Conservation (phyloP, 169 alveolate species). For the Ichthyophthirius multifiliis region DNA sequence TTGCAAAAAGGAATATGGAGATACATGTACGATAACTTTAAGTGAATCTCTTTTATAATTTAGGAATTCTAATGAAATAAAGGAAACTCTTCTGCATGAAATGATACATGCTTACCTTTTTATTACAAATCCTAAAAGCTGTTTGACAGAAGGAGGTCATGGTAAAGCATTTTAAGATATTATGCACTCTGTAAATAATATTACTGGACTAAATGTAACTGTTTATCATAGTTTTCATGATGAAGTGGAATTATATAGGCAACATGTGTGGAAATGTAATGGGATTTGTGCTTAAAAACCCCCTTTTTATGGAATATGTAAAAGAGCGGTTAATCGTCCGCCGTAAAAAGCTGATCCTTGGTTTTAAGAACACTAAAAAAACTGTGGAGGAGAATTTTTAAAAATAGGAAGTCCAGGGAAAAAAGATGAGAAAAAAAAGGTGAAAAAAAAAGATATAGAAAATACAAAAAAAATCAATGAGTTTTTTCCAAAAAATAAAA, state of each 20-base stretch:
- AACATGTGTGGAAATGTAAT: slow-evolving; percentile 94
- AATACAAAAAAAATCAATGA: no score
- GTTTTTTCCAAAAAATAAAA: no score
- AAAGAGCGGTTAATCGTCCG: slow-evolving; percentile 88
- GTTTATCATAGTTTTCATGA: slow-evolving; percentile 90
- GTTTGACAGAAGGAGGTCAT: slow-evolving; percentile 81
- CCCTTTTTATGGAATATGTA: slow-evolving; percentile 92
- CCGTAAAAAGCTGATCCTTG: slow-evolving; percentile 92
- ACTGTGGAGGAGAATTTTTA: slow-evolving; percentile 81
- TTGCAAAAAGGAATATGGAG: slow-evolving; percentile 71
- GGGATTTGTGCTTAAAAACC: slow-evolving; percentile 89
- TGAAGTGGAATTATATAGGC: slow-evolving; percentile 89
- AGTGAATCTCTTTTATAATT: slow-evolving; percentile 91
- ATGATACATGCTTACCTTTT: slow-evolving; percentile 95
- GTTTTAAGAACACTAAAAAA: slow-evolving; percentile 83
- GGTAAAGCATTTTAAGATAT: slow-evolving; percentile 89
- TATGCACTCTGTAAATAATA: slow-evolving; percentile 87
- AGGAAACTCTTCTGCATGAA: slow-evolving; percentile 95
- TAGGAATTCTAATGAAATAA: slow-evolving; percentile 86
- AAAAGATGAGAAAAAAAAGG: no score
- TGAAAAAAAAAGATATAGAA: no score
- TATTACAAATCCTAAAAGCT: slow-evolving; percentile 67
- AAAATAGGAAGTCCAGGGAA: slow-evolving; percentile 72
- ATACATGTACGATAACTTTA: slow-evolving; percentile 87
- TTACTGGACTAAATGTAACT: slow-evolving; percentile 89